Base-by-base conservation (phyloP, 75 land plant species). In the Cupressus sempervirens region DNA sequence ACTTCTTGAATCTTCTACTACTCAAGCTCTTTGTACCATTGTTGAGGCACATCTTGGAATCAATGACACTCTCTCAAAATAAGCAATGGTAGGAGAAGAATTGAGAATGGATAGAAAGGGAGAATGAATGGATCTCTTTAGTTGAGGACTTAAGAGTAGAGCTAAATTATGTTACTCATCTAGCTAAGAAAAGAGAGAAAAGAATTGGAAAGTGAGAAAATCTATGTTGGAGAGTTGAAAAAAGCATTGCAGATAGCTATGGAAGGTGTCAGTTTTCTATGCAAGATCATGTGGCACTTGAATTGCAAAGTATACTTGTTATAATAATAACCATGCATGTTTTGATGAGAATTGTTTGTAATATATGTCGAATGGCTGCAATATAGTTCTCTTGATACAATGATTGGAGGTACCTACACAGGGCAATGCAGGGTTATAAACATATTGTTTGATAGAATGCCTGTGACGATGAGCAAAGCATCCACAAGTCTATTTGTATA, bases 231-330 rank as follows among this genome's bases (percentile, higher is more conserved):
- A 38, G 98, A 96, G 85, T 80, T 96, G 87, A 89, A 93, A 45
- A 97, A 96, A 86, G 98, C 93, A 26, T 88, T 96, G 45, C 87
- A 91, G 12, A 84, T 94, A 84, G 86, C 98, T 26, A 90, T 96
- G 70, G 84, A 89, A 36, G 95, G n/a, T n/a, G n/a, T n/a, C n/a
- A n/a, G n/a, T n/a, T n/a, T n/a, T n/a, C n/a, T n/a, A n/a, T n/a
- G n/a, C n/a, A n/a, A n/a, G n/a, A n/a, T n/a, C n/a, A n/a, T n/a
- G n/a, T n/a, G n/a, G n/a, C n/a, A n/a, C n/a, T n/a, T n/a, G n/a
- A n/a, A n/a, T n/a, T n/a, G n/a, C n/a, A n/a, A n/a, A n/a, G n/a
- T n/a, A n/a, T n/a, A n/a, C n/a, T n/a, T n/a, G n/a, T n/a, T n/a
- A n/a, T n/a, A n/a, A n/a, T n/a, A n/a, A n/a, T n/a, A n/a, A n/a